Conservation (phyloP, 768 basidiomycete species). For the Lentinula aciculospora region DNA sequence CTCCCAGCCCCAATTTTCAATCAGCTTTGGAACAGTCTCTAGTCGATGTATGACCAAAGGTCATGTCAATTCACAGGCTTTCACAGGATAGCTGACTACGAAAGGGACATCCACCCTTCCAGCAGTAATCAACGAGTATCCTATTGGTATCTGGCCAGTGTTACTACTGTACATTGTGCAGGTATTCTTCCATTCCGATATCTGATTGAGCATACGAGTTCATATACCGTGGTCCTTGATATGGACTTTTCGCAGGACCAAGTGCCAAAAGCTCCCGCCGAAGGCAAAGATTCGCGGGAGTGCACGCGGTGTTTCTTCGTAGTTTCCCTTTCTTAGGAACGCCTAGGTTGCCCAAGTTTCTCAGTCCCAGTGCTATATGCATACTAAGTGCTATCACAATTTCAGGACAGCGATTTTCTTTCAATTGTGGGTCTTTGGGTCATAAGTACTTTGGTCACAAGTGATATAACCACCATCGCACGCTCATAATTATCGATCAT, state of each 20-base stretch:
- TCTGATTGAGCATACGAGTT: not conserved
- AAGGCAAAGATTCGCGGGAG: not conserved
- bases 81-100: too few relatives aligned
- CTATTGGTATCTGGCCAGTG: not conserved
- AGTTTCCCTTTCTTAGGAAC: not conserved
- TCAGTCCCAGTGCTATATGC: not conserved
- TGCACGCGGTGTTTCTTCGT: not conserved
- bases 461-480: not conserved
- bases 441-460: too few relatives aligned
- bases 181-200: too few relatives aligned
- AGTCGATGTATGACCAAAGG: not conserved
- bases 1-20: not conserved
- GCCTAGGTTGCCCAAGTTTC: not conserved
- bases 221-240: not conserved
- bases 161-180: too few relatives aligned
- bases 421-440: not conserved
- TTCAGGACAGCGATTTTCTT: not conserved
- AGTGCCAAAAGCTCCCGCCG: not conserved
- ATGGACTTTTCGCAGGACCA: not conserved
- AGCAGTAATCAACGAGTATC: not conserved
- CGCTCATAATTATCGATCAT: constrained; percentile 1
- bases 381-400: not conserved
- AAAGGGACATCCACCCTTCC: not conserved
- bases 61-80: not conserved
- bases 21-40: not conserved